Evolutionary conservation across 1,284 basidiomycete genomes (phyloP), one percentile per base, ranked within the genome.

Genomic region (Exsudoporus floridanus): DNA sequence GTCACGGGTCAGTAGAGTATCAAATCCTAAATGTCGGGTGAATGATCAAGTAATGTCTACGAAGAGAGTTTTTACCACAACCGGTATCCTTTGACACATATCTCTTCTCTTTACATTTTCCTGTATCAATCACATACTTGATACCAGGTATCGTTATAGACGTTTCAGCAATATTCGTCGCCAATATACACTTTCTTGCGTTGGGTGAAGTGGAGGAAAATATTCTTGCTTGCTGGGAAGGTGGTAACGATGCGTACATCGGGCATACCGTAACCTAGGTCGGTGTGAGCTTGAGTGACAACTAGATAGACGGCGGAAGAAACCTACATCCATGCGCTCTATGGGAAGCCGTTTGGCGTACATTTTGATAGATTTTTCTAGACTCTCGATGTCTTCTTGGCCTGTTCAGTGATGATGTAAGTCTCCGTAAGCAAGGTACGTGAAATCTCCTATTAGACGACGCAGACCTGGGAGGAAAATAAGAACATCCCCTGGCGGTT

Each of bases 161-260:
- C 0, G 97, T 99, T 72, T 99, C 96, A n/a, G 96, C 94, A 48
- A 98, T 94, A 70, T 97, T 98, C 14, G 94, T 98, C 0, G 94
- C 89, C 27, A 99, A 78, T 52, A 98, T 92, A 65, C 95, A 89
- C 69, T 97, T 94, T 43, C 96, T 84, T 1, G 82, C 85, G 46
- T 85, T 79, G 0, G 81, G 66, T 3, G 92, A 86, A 1, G 92
- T 77, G 1, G 83, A 73, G 1, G 74, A 70, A 70, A 98, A 97
- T 56, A 91, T 91, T 69, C 84, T 85, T 43, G 82, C 74, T 71
- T 96, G 94, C 53, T 89, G 84, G 10, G 79, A 77, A 8, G 88
- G 83, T 7, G 92, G 86, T 48, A 96, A 82, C 3, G 90, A 85
- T 18, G 93, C 91, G 67, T 91, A 97, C 71, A 98, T 86, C 0